Percentiles rank a stretch among this genome's conserved stretches.
phyloP scores from a whole-genome alignment of 345 rosid species.

The Pugionium dolabratum region DNA sequence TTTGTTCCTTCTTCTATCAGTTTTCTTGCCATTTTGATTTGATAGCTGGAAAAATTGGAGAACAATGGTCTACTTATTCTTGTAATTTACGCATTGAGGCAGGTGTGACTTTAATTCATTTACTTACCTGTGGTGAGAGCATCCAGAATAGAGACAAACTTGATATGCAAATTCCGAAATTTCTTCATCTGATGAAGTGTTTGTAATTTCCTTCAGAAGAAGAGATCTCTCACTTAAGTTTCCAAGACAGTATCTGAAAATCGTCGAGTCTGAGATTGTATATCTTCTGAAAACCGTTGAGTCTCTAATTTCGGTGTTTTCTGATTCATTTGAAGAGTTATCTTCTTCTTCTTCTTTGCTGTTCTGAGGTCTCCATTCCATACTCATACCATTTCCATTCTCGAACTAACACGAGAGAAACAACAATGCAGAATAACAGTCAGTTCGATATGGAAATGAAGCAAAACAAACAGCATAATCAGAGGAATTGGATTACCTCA shows the following conservation, averaged over 20 bases:
- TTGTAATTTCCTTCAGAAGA: conserved; percentile 78
- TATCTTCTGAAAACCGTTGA: conserved; percentile 41
- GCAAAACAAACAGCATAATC: not conserved
- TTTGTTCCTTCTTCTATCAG: conserved; percentile 91
- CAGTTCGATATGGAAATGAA: conserved; percentile 3
- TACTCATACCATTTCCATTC: conserved; percentile 32
- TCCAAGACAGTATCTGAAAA: conserved; percentile 85
- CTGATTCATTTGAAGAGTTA: conserved; percentile 61
- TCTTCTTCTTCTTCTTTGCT: conserved; percentile 42
- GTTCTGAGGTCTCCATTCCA: conserved; percentile 45
- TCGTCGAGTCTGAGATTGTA: conserved; percentile 57
- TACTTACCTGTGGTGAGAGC: conserved; percentile 82
- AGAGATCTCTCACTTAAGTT: conserved; percentile 66
- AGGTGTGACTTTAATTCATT: not conserved
- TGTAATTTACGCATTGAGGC: not conserved
- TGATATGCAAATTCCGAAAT: conserved; percentile 70
- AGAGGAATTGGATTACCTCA: conserved; percentile 38
- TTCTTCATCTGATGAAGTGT: conserved; percentile 61
- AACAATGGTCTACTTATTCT: conserved; percentile 1
- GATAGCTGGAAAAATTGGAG: conserved; percentile 51
- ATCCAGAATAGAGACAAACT: conserved; percentile 81
- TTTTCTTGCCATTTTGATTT: conserved; percentile 68
- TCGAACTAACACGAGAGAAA: conserved; percentile 20
- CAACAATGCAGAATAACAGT: conserved; percentile 22
- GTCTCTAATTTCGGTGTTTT: conserved; percentile 55